Base-by-base conservation (phyloP, 495 filamentous ascomycete genomes). In the Lasiosphaeria hispida region DNA sequence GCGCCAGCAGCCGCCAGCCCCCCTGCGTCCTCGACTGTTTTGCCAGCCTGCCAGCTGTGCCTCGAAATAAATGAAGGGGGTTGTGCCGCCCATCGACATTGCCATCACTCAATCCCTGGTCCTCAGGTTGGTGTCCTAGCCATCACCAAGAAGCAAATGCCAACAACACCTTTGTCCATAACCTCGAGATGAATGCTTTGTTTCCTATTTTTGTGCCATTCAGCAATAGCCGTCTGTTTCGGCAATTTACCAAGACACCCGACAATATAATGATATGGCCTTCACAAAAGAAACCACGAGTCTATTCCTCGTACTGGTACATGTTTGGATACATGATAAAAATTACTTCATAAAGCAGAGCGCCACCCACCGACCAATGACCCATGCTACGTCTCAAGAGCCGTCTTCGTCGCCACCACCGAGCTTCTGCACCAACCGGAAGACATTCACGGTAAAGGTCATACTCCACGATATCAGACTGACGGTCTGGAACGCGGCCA, bases 391-490 rank as follows among this genome's bases (percentile, higher is more conserved):
- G 23, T 30, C 23, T 50, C 15, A 53, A 33, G 35, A 39, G 19
- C 58, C 42, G 36, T 53, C 60, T 34, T 80, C 79, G 47, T 83
- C 80, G 53, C 78, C 73, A 19, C 79, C 77, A 61, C 80, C 80
- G 19, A 92, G 83, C 64, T 87, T 84, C 61, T 90, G 85, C 37
- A 92, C 87, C 60, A 91, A 77, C 84, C 92, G 85, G 60, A 96
- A 87, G 35, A 95, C 88, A 73, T 88, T 96, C 35, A 97, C 85
- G 35, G 85, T 80, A 73, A 98, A 96, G 9, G 92, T 97, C 65
- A 87, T 78, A 54, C 92, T 83, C 94, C 94, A 98, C 30, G 90
- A 88, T 53, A 95, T 77, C 53, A 97, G 72, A 2, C 90, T 90
- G 48, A 98, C 78, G 45, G 96, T 77, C 38, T 96, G 80, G 55